Base-by-base conservation (phyloP, 345 rosid genomes). In the Anacardium occidentale region DNA sequence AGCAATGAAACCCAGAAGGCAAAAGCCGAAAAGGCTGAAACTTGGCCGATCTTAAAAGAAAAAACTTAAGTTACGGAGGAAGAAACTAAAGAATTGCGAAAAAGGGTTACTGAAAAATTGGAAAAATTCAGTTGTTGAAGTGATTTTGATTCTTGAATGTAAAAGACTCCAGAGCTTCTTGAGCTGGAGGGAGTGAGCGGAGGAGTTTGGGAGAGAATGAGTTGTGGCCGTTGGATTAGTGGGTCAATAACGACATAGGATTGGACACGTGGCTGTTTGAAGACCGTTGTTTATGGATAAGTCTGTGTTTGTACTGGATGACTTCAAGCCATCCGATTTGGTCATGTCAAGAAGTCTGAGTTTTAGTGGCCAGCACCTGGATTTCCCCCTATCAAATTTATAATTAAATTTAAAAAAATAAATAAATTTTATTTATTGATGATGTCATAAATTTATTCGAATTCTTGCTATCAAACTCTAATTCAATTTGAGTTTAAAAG, bases 261-360 rank as follows among this genome's bases (percentile, higher is more conserved):
- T n/a, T 0, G 17, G 45, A 45, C 75, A 76, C 81, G 84, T 78
- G 85, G 82, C 2, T 17, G 11, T 51, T 37, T 37, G 3, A 22
- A n/a, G n/a, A 44, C 79, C 84, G 77, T 76, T 74, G 58, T 77
- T 80, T 70, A 51, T 52, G 62, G 85, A 82, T 85, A 80, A 85
- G 76, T 37, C 64, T 22, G 61, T 65, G 29, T 52, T 66, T 9
- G 56, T 24, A 68, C 26, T 63, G 32, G 15, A 20, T 25, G 66
- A 2, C 10, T 66, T 25, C 24, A 1, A 2, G 32, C 79, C 83
- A 65, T 63, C 54, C 69, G 76, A 77, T 84, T n/a, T 62, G 42
- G 57, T 32, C 47, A 11, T n/a, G 34, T 77, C 67, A 15, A 12
- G 25, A 42, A 75, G 79, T 37, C 60, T 65, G 55, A 77, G 34